Base-by-base conservation (phyloP, 306 rosid species). In the Castanea mollissima region DNA sequence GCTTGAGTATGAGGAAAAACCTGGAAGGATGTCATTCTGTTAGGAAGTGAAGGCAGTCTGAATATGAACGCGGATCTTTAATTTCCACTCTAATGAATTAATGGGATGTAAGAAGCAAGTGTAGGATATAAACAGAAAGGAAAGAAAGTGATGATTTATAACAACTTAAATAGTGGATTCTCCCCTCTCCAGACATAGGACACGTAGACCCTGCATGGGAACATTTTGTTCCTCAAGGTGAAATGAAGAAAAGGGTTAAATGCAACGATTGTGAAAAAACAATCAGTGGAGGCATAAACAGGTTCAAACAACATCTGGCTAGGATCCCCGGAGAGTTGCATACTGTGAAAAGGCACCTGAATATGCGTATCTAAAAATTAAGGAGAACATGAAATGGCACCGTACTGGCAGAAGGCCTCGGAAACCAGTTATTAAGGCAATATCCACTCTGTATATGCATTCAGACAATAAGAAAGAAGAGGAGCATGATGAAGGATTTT, bases 341-440 rank as follows among this genome's bases (percentile, higher is more conserved):
- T 93, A 97, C 52, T 92, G 99, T 85, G 91, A 90, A 83, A 88
- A 86, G 79, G 97, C 94, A 57, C 99, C 99, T 23, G 97, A 90
- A 65, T 97, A 91, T 49, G 99, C 92, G 52, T 92, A 84, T 86
- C 85, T 86, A 29, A 91, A 83, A 81, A 94, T 94, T 54, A 94
- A 94, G 85, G 99, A 94, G 75, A 95, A 95, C 80, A 95, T 95
- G 99, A 95, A 92, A 87, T 92, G 98, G 99, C 98, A 95, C 82
- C 97, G 99, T 74, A 92, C 97, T 62, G 99, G 99, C 58, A 87
- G 93, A 87, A 86, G 94, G 81, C 91, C 85, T 54, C 84, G 91
- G 82, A 91, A 75, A 51, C 89, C 92, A 6, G 97, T 92, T 79
- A 71, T 83, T 68, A 87, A 86, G 76, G 94, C 91, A 25, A 71